phyloP scores from a whole-genome alignment of 345 rosid genomes.

The Brassica juncea region DNA sequence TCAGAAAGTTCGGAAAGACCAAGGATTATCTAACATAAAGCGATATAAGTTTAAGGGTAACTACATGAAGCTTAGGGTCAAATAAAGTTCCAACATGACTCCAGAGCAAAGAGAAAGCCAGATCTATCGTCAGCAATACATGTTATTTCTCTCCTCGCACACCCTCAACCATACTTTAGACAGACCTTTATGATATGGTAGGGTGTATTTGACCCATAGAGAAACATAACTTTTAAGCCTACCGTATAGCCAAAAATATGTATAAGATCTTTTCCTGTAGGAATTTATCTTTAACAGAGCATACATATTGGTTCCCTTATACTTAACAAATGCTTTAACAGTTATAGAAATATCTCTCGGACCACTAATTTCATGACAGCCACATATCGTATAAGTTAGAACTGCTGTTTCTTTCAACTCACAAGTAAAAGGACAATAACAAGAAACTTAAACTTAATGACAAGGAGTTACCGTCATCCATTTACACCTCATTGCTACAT shows the following conservation, averaged over 20 bases:
- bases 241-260: slow-evolving; percentile 10
- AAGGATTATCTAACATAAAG: slow-evolving; percentile 7
- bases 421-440: not conserved
- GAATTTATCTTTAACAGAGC: slow-evolving; percentile 35
- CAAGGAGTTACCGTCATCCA: slow-evolving; percentile 47
- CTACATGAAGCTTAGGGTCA: slow-evolving; percentile 35
- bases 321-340: slow-evolving; percentile 8
- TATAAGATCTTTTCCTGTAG: slow-evolving; percentile 15
- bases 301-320: slow-evolving; percentile 22
- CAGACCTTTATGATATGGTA: slow-evolving; percentile 34
- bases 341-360: not conserved
- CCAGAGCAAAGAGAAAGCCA: slow-evolving; percentile 18
- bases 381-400: not conserved
- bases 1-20: slow-evolving; percentile 5
- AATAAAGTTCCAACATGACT: slow-evolving; percentile 33
- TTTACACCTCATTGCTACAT: slow-evolving; percentile 97
- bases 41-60: slow-evolving; percentile 9
- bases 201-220: slow-evolving; percentile 15
- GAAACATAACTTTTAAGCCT: not conserved
- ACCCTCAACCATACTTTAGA: slow-evolving; percentile 16
- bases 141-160: not conserved
- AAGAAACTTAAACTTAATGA: not conserved
- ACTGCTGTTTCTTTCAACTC: not conserved
- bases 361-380: slow-evolving; percentile 10
- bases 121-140: slow-evolving; percentile 21